These are phyloP conservation scores for Scorias spongiosa DNA, from an alignment of 2,329 filamentous ascomycete genomes.

Conservation along the genomic window DNA sequence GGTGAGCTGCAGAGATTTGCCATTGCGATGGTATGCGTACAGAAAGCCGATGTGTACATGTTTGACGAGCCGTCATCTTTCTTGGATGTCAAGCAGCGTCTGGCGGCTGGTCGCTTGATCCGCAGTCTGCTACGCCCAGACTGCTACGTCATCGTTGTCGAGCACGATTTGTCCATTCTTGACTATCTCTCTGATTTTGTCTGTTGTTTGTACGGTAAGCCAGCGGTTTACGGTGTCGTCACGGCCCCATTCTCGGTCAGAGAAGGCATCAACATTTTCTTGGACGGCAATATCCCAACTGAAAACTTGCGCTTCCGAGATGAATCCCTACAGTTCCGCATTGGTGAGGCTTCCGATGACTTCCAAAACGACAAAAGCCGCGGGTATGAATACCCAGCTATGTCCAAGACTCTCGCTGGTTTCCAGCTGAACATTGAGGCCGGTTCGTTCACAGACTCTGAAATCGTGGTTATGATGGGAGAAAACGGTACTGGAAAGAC, in stretches of 20 bases:
- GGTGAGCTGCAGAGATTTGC: slow-evolving; percentile 97
- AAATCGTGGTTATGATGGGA: slow-evolving; percentile 99
- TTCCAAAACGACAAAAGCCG: slow-evolving; percentile 71
- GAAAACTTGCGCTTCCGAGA: slow-evolving; percentile 98
- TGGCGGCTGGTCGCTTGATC: slow-evolving; percentile 82
- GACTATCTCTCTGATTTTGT: slow-evolving; percentile 99
- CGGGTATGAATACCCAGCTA: slow-evolving; percentile 72
- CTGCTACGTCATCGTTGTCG: slow-evolving; percentile 95
- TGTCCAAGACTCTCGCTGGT: slow-evolving; percentile 83
- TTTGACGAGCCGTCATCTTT: slow-evolving; percentile 99
- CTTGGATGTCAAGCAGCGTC: slow-evolving; percentile 96
- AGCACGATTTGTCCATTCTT: slow-evolving; percentile 96
- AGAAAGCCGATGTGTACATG: slow-evolving; percentile 98
- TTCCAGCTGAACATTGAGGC: slow-evolving; percentile 73
- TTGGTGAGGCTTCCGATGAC: slow-evolving; percentile 78
- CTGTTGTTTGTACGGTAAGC: slow-evolving; percentile 89
- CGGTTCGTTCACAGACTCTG: slow-evolving; percentile 89
- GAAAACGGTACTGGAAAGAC: slow-evolving; percentile 99
- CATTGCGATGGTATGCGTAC: slow-evolving; percentile 88
- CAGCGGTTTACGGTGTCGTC: slow-evolving; percentile 93
- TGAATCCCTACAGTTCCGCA: slow-evolving; percentile 89
- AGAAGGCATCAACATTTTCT: slow-evolving; percentile 98
- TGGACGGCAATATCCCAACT: slow-evolving; percentile 93
- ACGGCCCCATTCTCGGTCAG: slow-evolving; percentile 90
- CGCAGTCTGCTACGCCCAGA: slow-evolving; percentile 75